These are phyloP conservation scores for Coemansia sp. DNA, from an alignment of 192 early-diverging fungal species.

Conservation along the genomic window DNA sequence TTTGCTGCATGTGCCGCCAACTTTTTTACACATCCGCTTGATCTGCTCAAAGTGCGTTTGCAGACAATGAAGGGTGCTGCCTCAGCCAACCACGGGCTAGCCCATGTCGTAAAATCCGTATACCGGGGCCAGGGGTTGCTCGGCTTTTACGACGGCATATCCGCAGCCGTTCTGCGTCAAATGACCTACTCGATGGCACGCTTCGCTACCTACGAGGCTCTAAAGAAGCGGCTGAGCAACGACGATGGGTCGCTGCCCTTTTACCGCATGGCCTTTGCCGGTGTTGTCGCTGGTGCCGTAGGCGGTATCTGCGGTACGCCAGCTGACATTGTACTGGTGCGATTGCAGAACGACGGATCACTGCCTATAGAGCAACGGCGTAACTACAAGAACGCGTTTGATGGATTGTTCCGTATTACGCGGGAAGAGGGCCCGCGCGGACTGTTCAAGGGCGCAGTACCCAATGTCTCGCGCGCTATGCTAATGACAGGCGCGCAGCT, in stretches of 20 bases:
- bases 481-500: slow-evolving; percentile 78
- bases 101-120: slow-evolving; percentile 72
- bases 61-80: slow-evolving; percentile 77
- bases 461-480: slow-evolving; percentile 90
- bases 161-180: slow-evolving; percentile 75
- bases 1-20: slow-evolving; percentile 55
- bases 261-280: slow-evolving; percentile 46
- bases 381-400: slow-evolving; percentile 77
- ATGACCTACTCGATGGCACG: slow-evolving; percentile 81
- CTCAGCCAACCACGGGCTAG: slow-evolving; percentile 31
- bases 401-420: slow-evolving; percentile 74
- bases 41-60: slow-evolving; percentile 88
- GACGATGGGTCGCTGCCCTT: slow-evolving; percentile 52
- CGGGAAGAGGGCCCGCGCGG: slow-evolving; percentile 75
- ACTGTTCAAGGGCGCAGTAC: slow-evolving; percentile 88
- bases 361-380: slow-evolving; percentile 64
- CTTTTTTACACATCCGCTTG: slow-evolving; percentile 79
- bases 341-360: slow-evolving; percentile 82
- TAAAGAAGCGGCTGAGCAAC: slow-evolving; percentile 63
- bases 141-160: slow-evolving; percentile 71
- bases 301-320: slow-evolving; percentile 78
- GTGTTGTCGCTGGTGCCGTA: slow-evolving; percentile 48
- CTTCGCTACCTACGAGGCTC: slow-evolving; percentile 73
- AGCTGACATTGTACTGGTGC: slow-evolving; percentile 79
- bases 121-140: slow-evolving; percentile 67